A percentile compares a stretch with the other conserved stretches of the same genome.
phyloP scores from a whole-genome alignment of 176 grass and related monocot species.

The Echinochloa phyllopogon region DNA sequence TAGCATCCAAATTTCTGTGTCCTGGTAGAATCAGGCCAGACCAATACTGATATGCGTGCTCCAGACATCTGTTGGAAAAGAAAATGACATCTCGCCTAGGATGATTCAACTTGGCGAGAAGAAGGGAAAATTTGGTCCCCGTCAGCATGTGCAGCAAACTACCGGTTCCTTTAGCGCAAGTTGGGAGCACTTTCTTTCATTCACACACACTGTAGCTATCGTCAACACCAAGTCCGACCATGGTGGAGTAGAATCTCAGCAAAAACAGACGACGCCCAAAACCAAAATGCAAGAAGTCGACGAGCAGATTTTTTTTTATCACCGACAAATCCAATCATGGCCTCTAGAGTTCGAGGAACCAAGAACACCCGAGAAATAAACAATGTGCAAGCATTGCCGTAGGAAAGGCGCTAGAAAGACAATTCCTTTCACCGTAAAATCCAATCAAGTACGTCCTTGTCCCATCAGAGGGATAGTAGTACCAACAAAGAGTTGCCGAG shows the following conservation, averaged over 20 bases:
- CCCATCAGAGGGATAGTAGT: background rate
- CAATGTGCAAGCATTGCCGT: background rate
- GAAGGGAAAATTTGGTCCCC: background rate
- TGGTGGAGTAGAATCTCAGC: slow-evolving; percentile 4
- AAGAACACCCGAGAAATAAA: slow-evolving; percentile 4
- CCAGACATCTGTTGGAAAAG: background rate
- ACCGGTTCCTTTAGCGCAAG: slow-evolving; percentile 18
- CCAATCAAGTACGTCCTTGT: slow-evolving; percentile 3
- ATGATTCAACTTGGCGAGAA: slow-evolving; percentile 10
- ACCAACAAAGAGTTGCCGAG: background rate
- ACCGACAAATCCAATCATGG: background rate
- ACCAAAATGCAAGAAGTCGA: background rate
- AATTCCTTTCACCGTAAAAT: background rate
- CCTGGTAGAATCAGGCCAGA: background rate
- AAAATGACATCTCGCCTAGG: background rate
- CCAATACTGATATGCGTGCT: background rate
- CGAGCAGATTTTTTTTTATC: background rate
- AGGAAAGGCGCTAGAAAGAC: background rate
- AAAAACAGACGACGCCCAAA: background rate
- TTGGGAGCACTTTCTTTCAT: background rate
- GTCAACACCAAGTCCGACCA: slow-evolving; percentile 5
- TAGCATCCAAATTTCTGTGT: background rate
- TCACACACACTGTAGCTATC: background rate
- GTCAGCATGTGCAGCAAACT: slow-evolving; percentile 40
- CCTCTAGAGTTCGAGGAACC: background rate